A percentile compares a stretch with the other conserved stretches of the same genome.
Evolutionary conservation across 768 basidiomycete species (phyloP).

Genomic region (Xerocomus potaroensis): DNA sequence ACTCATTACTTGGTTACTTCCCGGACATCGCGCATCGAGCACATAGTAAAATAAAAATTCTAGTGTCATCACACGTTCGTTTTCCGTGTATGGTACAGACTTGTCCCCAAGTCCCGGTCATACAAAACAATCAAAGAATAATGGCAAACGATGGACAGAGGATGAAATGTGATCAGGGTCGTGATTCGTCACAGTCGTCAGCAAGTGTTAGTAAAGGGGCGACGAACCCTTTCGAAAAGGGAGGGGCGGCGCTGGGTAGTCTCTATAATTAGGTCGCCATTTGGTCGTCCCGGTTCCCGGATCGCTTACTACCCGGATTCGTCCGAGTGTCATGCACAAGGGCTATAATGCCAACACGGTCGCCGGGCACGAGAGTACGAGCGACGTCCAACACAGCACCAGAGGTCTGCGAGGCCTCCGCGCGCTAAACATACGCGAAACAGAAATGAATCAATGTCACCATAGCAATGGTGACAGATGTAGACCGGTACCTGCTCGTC

Average conservation of each 20-base stretch:
- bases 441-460: neutral
- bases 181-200: neutral
- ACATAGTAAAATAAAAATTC: too few species aligned
- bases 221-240: neutral
- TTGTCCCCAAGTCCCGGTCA: neutral
- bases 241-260: neutral
- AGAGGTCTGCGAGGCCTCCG: conserved; percentile 8
- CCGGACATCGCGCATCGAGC: too few species aligned
- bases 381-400: conserved; percentile 8
- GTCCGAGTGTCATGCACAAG: neutral
- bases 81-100: too few species aligned
- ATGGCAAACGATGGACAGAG: neutral
- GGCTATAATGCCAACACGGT: conserved; percentile 13
- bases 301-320: neutral
- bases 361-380: conserved; percentile 11
- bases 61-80: too few species aligned
- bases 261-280: too few species aligned
- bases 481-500: conserved; percentile 21
- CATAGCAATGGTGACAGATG: neutral
- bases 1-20: too few species aligned
- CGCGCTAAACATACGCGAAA: conserved; percentile 11
- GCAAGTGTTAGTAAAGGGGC: neutral
- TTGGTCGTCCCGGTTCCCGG: too few species aligned
- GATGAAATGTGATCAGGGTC: neutral
- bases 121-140: neutral